A percentile compares a stretch with the other conserved stretches of the same genome.
Conservation (phyloP, 768 basidiomycete species). For the Mycena belliarum region DNA sequence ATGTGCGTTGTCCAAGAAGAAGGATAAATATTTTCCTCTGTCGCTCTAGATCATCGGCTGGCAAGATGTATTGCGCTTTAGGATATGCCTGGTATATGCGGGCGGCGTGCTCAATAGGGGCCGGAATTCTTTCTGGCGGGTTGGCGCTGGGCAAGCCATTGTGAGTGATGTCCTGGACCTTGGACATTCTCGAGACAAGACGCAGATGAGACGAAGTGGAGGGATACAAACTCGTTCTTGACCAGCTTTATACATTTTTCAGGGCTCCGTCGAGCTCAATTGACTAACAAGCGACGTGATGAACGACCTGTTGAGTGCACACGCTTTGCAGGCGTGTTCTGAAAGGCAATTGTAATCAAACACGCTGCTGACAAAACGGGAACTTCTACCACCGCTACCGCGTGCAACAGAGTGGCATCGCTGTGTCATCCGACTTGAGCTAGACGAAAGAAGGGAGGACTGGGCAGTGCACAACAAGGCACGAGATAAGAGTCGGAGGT, state of each 20-base stretch:
- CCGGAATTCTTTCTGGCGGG: neutral
- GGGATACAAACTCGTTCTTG: neutral
- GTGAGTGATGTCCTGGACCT: neutral
- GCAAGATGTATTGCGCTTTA: slow-evolving; percentile 19
- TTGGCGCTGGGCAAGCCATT: neutral
- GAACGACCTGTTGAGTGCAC: neutral
- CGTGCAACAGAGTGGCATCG: no score
- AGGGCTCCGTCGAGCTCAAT: neutral
- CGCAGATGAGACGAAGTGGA: neutral
- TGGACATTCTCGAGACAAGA: neutral
- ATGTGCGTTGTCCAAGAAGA: neutral
- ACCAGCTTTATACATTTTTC: neutral
- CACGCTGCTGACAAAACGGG: no score
- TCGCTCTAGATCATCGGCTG: slow-evolving; percentile 13
- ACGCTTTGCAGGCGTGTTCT: neutral
- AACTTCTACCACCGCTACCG: no score
- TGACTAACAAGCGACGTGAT: neutral
- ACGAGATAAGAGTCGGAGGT: no score
- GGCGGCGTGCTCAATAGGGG: neutral
- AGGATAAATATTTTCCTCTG: slow-evolving; percentile 3
- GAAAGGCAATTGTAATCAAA: neutral
- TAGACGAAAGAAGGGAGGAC: neutral
- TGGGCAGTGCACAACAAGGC: no score
- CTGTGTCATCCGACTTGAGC: neutral
- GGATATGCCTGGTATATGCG: slow-evolving; percentile 18